Evolutionary conservation across 495 filamentous ascomycete genomes (phyloP), one percentile per base, ranked within the genome.

Genomic region (Parathielavia hyrcaniae): DNA sequence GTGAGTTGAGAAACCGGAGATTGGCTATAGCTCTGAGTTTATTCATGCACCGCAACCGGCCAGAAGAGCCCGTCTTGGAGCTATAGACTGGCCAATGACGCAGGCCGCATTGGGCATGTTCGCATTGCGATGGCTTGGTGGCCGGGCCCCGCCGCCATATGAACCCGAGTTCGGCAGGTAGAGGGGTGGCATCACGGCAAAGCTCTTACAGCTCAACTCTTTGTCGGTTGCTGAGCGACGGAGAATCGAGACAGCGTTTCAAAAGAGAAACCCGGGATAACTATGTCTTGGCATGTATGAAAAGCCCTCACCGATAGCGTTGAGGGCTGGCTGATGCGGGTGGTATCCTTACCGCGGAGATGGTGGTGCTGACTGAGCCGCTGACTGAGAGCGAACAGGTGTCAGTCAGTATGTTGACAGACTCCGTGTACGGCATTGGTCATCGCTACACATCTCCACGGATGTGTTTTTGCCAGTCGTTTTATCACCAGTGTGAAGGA

Each of bases 21-120:
- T 30, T 30, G 26, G 26, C 26, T 30, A 30, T 6, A 6, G 26
- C 26, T 30, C 6, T 30, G 26, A 6, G 3, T 30, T 30, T 6
- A 30, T 30, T 30, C 6, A 6, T 3, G 26, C 26, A 3, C 26
- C 26, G 26, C 26, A 30, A 30, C 26, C 26, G 26, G 26, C 26
- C 26, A 30, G 26, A 2, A 30, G 26, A 6, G n/a, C n/a, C n/a
- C n/a, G n/a, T n/a, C n/a, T n/a, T n/a, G n/a, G n/a, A n/a, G n/a
- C n/a, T n/a, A n/a, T n/a, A n/a, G n/a, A n/a, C n/a, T 48, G 40
- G 53, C 59, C 53, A 61, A 61, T 57, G 39, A n/a, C 23, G 22
- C 47, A 30, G 23, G 36, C 48, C 30, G 34, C 49, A 41, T 19
- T 48, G 41, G 43, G 41, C 47, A 36, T n/a, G 53, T 47, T 13